Base-by-base conservation (phyloP, 2,329 filamentous ascomycete species). In the Cladophialophora exuberans region DNA sequence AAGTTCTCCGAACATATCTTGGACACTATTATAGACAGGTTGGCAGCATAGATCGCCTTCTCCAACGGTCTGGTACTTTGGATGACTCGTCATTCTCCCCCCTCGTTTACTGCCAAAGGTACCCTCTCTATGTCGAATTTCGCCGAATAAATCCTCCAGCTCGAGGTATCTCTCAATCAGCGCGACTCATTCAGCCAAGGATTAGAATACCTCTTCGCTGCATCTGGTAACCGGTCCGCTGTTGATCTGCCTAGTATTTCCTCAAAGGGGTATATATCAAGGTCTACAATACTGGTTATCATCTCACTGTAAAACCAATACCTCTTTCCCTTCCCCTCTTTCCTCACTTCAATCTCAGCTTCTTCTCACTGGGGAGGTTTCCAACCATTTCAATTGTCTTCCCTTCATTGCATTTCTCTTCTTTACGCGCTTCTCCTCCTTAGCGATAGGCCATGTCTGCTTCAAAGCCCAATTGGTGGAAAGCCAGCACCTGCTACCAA, bases 401-500 rank as follows among this genome's bases (percentile, higher is more conserved):
- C n/a, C n/a, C n/a, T n/a, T n/a, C n/a, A n/a, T n/a, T n/a, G n/a
- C n/a, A n/a, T n/a, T n/a, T n/a, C n/a, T n/a, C n/a, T 9, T 26
- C 22, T 13, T 7, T 15, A 22, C 22, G 22, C 22, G 36, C 30
- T 33, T 35, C 31, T 39, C 7, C 35, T 3, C 13, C 6, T 11
- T 39, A 4, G 9, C 31, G 31, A 23, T 17, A 38, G 11, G 17
- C 10, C 20, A 64, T 62, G 60, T 48, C 57, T 4, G 54, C 50
- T 3, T 15, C 56, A 28, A 59, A 56, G 26, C 56, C 60, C 4
- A 56, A 59, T n/a, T 61, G 60, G 59, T 62, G 62, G 62, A 61
- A 62, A 48, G 52, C 54, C 17, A 57, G 54, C 45, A 62, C 58
- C 13, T 60, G 54, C 45, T 69, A 68, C 44, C 68, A 70, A 30